phyloP scores from a whole-genome alignment of 1,139 yeast species.

The Yamadazyma jaroonii region DNA sequence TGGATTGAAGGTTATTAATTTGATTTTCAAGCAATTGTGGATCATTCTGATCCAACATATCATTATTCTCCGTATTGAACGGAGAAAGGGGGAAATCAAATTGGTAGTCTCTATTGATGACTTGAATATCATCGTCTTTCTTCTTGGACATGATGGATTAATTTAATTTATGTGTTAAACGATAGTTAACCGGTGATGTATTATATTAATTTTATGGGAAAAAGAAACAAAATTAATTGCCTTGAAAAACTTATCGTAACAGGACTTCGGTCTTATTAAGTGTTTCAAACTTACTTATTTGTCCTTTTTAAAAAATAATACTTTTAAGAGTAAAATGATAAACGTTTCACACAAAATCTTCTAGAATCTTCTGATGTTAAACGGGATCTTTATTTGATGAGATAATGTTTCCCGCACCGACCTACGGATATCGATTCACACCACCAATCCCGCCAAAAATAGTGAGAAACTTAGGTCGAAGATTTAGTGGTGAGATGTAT shows the following conservation, averaged over 20 bases:
- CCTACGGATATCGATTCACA: too few species aligned
- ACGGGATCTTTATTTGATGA: neutral
- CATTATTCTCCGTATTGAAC: neutral
- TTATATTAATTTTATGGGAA: neutral
- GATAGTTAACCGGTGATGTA: too few species aligned
- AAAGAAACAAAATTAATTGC: neutral
- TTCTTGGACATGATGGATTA: constrained; percentile 3
- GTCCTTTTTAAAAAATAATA: neutral
- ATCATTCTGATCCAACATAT: neutral
- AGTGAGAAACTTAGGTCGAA: too few species aligned
- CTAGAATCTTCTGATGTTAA: constrained; percentile 8
- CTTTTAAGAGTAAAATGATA: neutral
- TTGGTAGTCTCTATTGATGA: constrained; percentile 26
- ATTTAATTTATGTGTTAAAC: neutral
- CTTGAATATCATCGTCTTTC: constrained; percentile 33
- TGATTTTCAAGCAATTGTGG: neutral
- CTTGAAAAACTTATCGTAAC: neutral
- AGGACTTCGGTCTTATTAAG: too few species aligned
- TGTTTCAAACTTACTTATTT: neutral
- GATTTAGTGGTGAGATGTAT: too few species aligned
- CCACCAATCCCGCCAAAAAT: too few species aligned
- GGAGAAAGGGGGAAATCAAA: constrained; percentile 13
- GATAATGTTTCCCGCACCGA: neutral
- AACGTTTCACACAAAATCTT: constrained; percentile 1
- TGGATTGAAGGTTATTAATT: neutral